A percentile compares a stretch with the other conserved stretches of the same genome.
These are phyloP conservation scores for Apostasia ramifera DNA, from an alignment of 106 monocot species.

Conservation along the genomic window DNA sequence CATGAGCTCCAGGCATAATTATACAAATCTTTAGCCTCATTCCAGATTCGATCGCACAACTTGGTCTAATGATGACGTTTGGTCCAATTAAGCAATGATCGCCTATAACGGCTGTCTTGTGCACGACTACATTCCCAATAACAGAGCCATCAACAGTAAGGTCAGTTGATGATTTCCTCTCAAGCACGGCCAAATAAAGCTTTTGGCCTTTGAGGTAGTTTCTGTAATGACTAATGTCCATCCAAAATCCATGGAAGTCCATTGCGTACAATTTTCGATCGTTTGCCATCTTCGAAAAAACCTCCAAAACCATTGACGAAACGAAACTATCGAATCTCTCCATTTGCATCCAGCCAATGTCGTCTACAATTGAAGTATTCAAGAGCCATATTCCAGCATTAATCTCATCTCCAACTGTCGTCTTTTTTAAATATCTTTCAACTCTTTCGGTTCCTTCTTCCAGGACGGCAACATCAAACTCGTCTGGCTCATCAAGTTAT, in stretches of 20 bases:
- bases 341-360: conserved; percentile 35
- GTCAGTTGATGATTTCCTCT: conserved; percentile 10
- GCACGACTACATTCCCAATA: conserved; percentile 48
- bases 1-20: conserved; percentile 50
- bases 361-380: conserved; percentile 46
- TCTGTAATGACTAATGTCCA: conserved; percentile 57
- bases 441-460: conserved; percentile 46
- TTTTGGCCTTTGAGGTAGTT: conserved; percentile 55
- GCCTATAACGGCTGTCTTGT: conserved; percentile 37
- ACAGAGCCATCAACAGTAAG: conserved; percentile 23
- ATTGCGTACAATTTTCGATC: conserved; percentile 48
- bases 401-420: conserved; percentile 64
- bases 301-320: conserved; percentile 64
- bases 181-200: conserved; percentile 36
- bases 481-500: conserved; percentile 58
- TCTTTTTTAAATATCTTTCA: conserved; percentile 55
- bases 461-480: conserved; percentile 60
- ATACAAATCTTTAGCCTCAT: conserved; percentile 67
- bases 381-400: conserved; percentile 64
- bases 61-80: conserved; percentile 44
- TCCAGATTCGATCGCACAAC: conserved; percentile 55
- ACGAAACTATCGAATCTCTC: no score
- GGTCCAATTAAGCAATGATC: conserved; percentile 53
- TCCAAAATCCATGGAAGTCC: conserved; percentile 64
- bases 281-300: conserved; percentile 48